Evolutionary conservation across 306 rosid species (phyloP).

Genomic region (Cicer chorassanicum): DNA sequence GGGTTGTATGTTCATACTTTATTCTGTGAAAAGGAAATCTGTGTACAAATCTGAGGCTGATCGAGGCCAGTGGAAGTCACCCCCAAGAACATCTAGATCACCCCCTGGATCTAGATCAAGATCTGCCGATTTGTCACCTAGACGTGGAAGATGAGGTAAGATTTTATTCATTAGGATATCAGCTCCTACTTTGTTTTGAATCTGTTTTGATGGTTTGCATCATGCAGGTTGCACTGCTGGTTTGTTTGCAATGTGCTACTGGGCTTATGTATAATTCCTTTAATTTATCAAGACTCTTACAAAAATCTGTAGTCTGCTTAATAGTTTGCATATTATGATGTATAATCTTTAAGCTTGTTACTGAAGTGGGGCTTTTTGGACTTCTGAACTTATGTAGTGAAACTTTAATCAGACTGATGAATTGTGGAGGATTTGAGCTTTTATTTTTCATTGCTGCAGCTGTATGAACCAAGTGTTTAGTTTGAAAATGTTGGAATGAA

Average conservation of each 20-base stretch:
- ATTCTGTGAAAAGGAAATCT: constrained; percentile 62
- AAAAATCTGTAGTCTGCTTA: constrained; percentile 37
- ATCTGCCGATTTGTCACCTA: constrained; percentile 73
- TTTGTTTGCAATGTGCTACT: constrained; percentile 33
- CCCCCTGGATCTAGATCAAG: constrained; percentile 87
- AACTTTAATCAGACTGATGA: constrained; percentile 22
- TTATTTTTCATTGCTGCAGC: constrained; percentile 9
- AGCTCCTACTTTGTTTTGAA: constrained; percentile 2
- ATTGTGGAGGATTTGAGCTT: constrained; percentile 1
- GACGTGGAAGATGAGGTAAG: constrained; percentile 67
- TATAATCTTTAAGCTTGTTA: constrained; percentile 15
- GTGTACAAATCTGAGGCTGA: constrained; percentile 63
- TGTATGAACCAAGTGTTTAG: not conserved
- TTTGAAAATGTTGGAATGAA: not conserved
- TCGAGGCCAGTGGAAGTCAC: constrained; percentile 72
- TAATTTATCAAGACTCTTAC: constrained; percentile 24
- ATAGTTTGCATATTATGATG: constrained; percentile 13
- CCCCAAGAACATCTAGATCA: constrained; percentile 74
- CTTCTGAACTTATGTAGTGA: constrained; percentile 14
- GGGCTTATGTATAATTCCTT: constrained; percentile 45
- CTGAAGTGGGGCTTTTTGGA: constrained; percentile 24
- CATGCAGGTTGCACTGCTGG: constrained; percentile 40
- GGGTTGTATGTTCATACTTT: constrained; percentile 31
- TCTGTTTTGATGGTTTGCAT: constrained; percentile 39
- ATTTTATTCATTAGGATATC: constrained; percentile 1